Conservation (phyloP, 2,329 filamentous ascomycete genomes). For the Aureobasidium mangrovei region DNA sequence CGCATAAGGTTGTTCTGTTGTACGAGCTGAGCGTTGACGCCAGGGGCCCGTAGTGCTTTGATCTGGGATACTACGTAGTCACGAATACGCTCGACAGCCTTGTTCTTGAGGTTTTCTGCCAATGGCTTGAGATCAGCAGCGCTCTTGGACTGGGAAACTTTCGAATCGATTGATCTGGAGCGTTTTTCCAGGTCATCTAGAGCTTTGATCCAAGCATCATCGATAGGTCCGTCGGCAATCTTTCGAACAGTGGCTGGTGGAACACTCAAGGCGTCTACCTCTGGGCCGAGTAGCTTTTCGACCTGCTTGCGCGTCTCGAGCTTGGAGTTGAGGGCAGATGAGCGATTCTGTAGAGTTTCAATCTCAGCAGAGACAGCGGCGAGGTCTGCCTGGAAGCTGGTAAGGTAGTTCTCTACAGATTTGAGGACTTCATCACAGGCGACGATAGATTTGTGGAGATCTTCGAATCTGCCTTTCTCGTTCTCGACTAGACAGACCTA, state of each 20-base stretch:
- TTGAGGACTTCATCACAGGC: slow-evolving; percentile 89
- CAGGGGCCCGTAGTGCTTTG: slow-evolving; percentile 84
- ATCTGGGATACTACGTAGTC: slow-evolving; percentile 93
- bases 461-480: slow-evolving; percentile 78
- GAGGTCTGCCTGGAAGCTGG: slow-evolving; percentile 87
- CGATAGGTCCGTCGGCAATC: slow-evolving; percentile 80
- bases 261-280: slow-evolving; percentile 86
- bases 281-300: slow-evolving; percentile 75
- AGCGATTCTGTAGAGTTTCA: slow-evolving; percentile 82
- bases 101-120: slow-evolving; percentile 72
- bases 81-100: slow-evolving; percentile 87
- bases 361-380: slow-evolving; percentile 91
- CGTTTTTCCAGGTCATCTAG: slow-evolving; percentile 77
- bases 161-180: slow-evolving; percentile 61
- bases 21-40: slow-evolving; percentile 94
- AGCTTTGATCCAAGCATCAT: slow-evolving; percentile 79
- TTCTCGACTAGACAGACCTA: slow-evolving; percentile 41
- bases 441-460: slow-evolving; percentile 77
- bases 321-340: slow-evolving; percentile 70
- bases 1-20: slow-evolving; percentile 85
- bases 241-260: slow-evolving; percentile 74
- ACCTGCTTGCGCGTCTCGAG: slow-evolving; percentile 84
- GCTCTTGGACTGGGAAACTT: slow-evolving; percentile 59
- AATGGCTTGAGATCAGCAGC: slow-evolving; percentile 77
- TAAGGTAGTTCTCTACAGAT: slow-evolving; percentile 86